Evolutionary conservation across 352 stramenopile species (phyloP), one percentile per base, ranked within the genome.

Genomic region (Pythium apleroticum): DNA sequence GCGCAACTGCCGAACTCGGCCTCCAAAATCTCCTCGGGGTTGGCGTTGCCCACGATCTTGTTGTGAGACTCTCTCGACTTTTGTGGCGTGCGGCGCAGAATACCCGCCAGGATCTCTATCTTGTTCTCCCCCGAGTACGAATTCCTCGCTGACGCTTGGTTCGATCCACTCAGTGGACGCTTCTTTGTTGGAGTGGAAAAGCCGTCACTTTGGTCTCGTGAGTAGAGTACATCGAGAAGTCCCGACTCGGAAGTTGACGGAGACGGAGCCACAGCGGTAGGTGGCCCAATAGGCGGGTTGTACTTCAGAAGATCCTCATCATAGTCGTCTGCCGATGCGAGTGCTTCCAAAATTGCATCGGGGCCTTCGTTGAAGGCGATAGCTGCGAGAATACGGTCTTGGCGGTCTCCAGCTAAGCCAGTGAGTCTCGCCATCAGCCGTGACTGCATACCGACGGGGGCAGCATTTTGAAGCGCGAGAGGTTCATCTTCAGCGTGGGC

Each of bases 1-100:
- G 30, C 41, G 35, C 66, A 54, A 43, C 19, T 46, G 3, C 65
- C 72, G 61, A 74, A 76, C 37, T 75, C 65, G 5, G 65, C 61
- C 48, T 63, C 68, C 15, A 78, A 37, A 24, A 78, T 78, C 33
- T 68, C 60, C 19, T 75, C 72, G 5, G 61, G 60, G 24, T 75
- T 68, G 4, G 60, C 71, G 33, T 68, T 68, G 48, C 56, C 65
- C 41, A 76, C 68, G 35, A 78, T 78, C 41, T 72, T 65, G 41
- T 65, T 65, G 61, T 70, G 69, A 17, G 63, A 49, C 3, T 49
- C n/a, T 15, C 31, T 50, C 20, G 46, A 28, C 35, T 63, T 69
- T 22, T 55, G 48, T 30, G 62, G 62, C 0, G 62, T 69, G 4
- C 62, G 43, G 1, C 49, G 54, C 6, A 69, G 27, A 55, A 69